These are phyloP conservation scores for Leishmania aethiopica DNA, from an alignment of 208 protist species.

Conservation along the genomic window DNA sequence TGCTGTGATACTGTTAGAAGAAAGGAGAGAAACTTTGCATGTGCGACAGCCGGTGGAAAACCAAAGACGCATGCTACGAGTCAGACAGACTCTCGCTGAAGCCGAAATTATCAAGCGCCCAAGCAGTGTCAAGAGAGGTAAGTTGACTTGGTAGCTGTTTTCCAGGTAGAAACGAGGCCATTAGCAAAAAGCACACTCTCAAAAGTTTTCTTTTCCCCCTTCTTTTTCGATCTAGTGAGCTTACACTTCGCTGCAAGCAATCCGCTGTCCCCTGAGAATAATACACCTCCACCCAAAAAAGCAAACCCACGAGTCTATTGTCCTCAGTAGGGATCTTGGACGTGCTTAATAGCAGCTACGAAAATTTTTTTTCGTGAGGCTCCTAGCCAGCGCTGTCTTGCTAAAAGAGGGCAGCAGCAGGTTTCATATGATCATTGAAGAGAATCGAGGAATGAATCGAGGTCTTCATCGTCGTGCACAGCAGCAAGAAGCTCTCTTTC, in stretches of 20 bases:
- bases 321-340: no score
- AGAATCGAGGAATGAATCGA: constrained; percentile 67
- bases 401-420: neutral
- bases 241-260: neutral
- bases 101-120: neutral
- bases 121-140: neutral
- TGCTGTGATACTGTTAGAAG: neutral
- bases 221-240: neutral
- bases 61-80: neutral
- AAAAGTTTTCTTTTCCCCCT: neutral
- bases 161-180: neutral
- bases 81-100: neutral
- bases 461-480: constrained; percentile 31
- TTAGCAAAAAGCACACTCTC: neutral
- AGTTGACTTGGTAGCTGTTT: neutral
- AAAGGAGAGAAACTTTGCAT: neutral
- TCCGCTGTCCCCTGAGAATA: neutral
- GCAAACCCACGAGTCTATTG: no score
- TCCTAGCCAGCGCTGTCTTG: neutral
- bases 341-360: no score
- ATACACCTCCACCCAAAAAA: neutral
- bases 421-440: constrained; percentile 13
- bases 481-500: constrained; percentile 51
- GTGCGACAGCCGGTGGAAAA: neutral
- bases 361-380: no score